Percentiles rank a stretch among this genome's conserved stretches.
phyloP scores from a whole-genome alignment of 1,284 basidiomycete genomes.

The Tremellales sp. region DNA sequence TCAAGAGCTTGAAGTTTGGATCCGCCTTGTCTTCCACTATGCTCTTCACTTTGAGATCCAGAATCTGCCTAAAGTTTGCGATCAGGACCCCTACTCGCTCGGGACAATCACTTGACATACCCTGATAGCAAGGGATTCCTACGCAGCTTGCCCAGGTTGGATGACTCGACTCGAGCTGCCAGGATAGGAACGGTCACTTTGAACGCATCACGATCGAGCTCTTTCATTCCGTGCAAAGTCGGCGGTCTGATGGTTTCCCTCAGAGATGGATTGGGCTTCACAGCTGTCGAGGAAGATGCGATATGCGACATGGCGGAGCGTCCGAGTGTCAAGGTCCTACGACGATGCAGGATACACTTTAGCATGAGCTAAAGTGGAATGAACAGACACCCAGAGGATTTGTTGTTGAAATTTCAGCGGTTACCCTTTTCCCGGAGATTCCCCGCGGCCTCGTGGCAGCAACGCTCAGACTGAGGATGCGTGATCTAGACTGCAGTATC shows the following conservation, averaged over 20 bases:
- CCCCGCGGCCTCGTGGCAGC: too few species aligned
- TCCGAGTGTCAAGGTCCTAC: not conserved
- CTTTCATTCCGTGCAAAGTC: conserved; percentile 37
- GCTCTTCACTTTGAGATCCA: conserved; percentile 63
- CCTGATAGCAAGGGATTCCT: conserved; percentile 58
- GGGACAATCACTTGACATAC: conserved; percentile 47
- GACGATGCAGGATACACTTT: too few species aligned
- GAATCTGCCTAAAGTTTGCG: conserved; percentile 50
- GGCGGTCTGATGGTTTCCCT: conserved; percentile 30
- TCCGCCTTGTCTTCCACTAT: conserved; percentile 57
- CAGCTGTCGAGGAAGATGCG: not conserved
- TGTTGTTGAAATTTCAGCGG: too few species aligned
- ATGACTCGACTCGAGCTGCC: conserved; percentile 61
- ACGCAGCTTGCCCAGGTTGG: conserved; percentile 57
- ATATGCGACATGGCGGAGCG: not conserved
- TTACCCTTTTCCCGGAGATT: too few species aligned
- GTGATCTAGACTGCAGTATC: too few species aligned
- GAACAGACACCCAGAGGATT: too few species aligned
- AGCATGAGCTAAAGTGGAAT: too few species aligned
- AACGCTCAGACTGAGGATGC: too few species aligned
- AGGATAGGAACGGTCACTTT: conserved; percentile 61
- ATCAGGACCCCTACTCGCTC: conserved; percentile 11
- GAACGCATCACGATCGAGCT: conserved; percentile 64
- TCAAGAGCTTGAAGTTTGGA: conserved; percentile 55
- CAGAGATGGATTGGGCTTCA: conserved; percentile 1